Base-by-base conservation (phyloP, 2,329 filamentous ascomycete genomes). In the Byssoonygena ceratinophila region DNA sequence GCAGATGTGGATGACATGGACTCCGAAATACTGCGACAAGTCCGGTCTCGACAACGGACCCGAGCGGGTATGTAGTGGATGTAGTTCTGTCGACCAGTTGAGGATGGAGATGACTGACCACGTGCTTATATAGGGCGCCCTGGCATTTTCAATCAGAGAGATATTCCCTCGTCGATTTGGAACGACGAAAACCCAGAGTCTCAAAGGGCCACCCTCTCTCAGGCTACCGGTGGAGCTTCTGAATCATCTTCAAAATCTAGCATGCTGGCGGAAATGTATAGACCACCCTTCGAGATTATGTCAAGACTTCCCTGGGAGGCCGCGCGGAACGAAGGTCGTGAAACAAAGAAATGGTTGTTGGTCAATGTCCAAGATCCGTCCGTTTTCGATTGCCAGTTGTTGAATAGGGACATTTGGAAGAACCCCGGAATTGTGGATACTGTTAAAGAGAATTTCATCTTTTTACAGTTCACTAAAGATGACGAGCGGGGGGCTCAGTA, bases 331-430 rank as follows among this genome's bases (percentile, higher is more conserved):
- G 77, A 89, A 60, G 92, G 91, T 55, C 94, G 92, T 66, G 85
- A 89, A 43, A 78, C 83, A 25, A 83, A 88, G 74, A 96, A 94
- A 68, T 98, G 92, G 92, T 79, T 98, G 45, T 70, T 98, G 60
- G 88, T 96, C 57, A 97, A 98, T 66, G 82, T 98, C 14, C 92
- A 98, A 69, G 90, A 98, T 65, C 81, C 87, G 59, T 86, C 86
- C 32, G 83, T 95, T 62, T 98, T 98, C 67, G 86, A 92, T 68
- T 98, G 92, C 68, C 92, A 98, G 66, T 79, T 87, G 2, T 74
- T 98, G 16, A 98, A 98, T 65, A 80, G 92, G 41, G 92, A 98
- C 66, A 82, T 97, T 51, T 98, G 92, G 92, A 96, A 96, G 70
- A 85, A 96, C 60, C 69, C 79, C 16, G 78, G 82, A 1, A 81